A percentile compares a stretch with the other conserved stretches of the same genome.
These are phyloP conservation scores for Thamnidium elegans DNA, from an alignment of 192 early-diverging fungal genomes.

Conservation along the genomic window DNA sequence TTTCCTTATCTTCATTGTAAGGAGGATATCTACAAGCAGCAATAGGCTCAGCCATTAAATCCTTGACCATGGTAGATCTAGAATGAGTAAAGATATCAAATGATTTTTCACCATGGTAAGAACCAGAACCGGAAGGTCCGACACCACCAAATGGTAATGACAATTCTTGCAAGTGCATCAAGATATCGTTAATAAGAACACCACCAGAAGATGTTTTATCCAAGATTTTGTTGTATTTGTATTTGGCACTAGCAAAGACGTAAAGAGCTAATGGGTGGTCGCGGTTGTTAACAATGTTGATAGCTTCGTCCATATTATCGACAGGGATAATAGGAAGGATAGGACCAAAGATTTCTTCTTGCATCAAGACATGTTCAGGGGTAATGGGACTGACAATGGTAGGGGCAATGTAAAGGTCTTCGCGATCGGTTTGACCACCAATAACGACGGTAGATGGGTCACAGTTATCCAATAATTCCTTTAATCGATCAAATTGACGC, in stretches of 20 bases:
- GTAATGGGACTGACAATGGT: constrained; percentile 56
- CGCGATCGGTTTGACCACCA: constrained; percentile 47
- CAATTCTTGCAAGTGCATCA: constrained; percentile 55
- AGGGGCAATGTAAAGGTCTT: constrained; percentile 51
- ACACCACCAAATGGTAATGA: constrained; percentile 79
- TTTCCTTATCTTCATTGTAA: constrained; percentile 28
- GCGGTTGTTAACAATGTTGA: constrained; percentile 28
- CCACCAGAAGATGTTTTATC: constrained; percentile 61
- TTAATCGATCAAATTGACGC: constrained; percentile 72
- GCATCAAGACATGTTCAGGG: constrained; percentile 40
- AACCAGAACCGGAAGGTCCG: constrained; percentile 74
- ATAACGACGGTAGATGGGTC: constrained; percentile 36
- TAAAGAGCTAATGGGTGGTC: constrained; percentile 31
- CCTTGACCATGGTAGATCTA: constrained; percentile 54
- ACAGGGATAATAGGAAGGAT: constrained; percentile 53
- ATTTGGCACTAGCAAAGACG: constrained; percentile 26
- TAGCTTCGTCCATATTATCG: constrained; percentile 35
- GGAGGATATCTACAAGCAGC: constrained; percentile 38
- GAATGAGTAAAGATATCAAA: constrained; percentile 74
- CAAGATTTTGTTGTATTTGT: constrained; percentile 30
- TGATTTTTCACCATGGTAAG: constrained; percentile 70
- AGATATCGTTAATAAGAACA: constrained; percentile 70
- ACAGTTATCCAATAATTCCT: constrained; percentile 44
- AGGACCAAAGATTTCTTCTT: constrained; percentile 70
- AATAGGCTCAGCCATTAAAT: constrained; percentile 29